Conservation (phyloP, 441 rosid species). For the Pelargonium australe region DNA sequence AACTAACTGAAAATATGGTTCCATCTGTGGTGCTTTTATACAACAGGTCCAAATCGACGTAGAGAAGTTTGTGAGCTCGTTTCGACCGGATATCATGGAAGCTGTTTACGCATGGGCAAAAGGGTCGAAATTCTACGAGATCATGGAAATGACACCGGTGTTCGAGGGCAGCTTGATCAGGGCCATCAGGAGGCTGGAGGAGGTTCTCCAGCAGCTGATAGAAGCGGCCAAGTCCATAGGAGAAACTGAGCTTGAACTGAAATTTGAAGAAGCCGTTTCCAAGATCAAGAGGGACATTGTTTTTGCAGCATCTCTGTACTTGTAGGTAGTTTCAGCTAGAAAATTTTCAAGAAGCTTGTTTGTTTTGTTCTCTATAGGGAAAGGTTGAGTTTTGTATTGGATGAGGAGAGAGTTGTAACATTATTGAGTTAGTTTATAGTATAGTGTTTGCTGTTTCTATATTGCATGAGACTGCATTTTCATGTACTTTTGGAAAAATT, state of each 20-base stretch:
- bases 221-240: conserved; percentile 83
- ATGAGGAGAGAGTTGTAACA: too few species aligned
- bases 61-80: conserved; percentile 73
- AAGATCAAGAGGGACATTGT: conserved; percentile 95
- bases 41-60: conserved; percentile 70
- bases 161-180: conserved; percentile 97
- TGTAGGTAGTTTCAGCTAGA: conserved; percentile 31
- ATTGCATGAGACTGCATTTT: too few species aligned
- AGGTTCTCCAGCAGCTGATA: conserved; percentile 94
- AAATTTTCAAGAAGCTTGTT: too few species aligned
- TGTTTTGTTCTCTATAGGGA: too few species aligned
- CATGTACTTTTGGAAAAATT: too few species aligned
- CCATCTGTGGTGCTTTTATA: background rate
- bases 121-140: conserved; percentile 89
- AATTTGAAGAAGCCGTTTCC: conserved; percentile 87
- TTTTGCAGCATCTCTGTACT: conserved; percentile 91
- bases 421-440: too few species aligned
- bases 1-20: background rate
- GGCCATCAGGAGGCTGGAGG: conserved; percentile 95
- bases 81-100: conserved; percentile 92
- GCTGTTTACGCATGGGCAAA: conserved; percentile 91
- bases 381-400: too few species aligned
- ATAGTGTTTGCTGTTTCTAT: too few species aligned
- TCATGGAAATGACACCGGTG: conserved; percentile 85
- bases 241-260: conserved; percentile 71